A percentile compares a stretch with the other conserved stretches of the same genome.
These are phyloP conservation scores for Leccinum griseonigrum DNA, from an alignment of 1,284 basidiomycete genomes.

Conservation along the genomic window DNA sequence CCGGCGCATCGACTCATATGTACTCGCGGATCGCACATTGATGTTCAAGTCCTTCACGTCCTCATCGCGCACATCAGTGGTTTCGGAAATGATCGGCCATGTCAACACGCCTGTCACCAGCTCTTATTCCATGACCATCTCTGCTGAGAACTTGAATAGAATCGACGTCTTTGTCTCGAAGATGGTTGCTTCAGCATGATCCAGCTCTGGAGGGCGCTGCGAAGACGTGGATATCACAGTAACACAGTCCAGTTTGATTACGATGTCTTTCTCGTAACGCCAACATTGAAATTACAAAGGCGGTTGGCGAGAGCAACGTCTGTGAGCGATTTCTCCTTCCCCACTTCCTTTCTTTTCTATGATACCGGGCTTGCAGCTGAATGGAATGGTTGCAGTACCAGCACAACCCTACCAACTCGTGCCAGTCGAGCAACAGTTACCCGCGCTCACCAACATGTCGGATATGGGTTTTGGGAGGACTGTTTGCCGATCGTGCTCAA, in stretches of 20 bases:
- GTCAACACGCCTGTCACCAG: not conserved
- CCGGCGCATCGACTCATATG: not conserved
- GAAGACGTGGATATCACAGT: not conserved
- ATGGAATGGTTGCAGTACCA: not conserved
- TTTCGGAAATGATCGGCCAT: not conserved
- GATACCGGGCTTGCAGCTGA: not conserved
- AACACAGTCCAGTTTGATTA: not conserved
- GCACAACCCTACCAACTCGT: constrained; percentile 70
- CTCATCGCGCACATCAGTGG: not conserved
- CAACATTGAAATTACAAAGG: constrained; percentile 93
- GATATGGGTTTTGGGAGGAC: constrained; percentile 63
- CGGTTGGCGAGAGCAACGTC: constrained; percentile 71
- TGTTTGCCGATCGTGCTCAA: constrained; percentile 62
- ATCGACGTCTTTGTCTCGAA: not conserved
- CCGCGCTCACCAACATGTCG: constrained; percentile 71
- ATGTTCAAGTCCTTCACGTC: not conserved
- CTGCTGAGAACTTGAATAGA: not conserved
- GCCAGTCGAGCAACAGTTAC: constrained; percentile 78
- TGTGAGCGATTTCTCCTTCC: constrained; percentile 42
- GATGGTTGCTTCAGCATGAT: not conserved
- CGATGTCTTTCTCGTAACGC: constrained; percentile 38
- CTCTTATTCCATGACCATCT: not conserved
- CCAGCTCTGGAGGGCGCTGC: not conserved
- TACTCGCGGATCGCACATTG: not conserved
- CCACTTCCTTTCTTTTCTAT: not conserved